A percentile compares a stretch with the other conserved stretches of the same genome.
Conservation (phyloP, 2,329 filamentous ascomycete species). For the Arachnopeziza araneosa region DNA sequence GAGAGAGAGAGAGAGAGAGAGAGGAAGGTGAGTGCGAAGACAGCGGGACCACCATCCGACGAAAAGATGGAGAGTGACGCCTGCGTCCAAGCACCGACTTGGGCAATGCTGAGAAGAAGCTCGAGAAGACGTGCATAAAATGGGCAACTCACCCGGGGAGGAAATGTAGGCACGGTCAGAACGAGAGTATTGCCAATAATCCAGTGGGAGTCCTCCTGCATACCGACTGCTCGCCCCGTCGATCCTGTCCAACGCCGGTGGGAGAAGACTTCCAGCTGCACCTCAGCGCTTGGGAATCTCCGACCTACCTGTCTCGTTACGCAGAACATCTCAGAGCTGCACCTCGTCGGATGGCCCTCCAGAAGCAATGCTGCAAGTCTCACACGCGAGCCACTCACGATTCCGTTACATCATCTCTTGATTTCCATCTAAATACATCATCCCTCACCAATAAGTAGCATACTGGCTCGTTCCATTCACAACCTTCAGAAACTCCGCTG, state of each 20-base stretch:
- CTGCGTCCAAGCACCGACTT: too few relatives aligned
- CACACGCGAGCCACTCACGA: not conserved
- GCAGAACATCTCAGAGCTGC: not conserved
- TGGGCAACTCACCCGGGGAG: too few relatives aligned
- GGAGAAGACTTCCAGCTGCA: not conserved
- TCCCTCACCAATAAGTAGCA: constrained; percentile 28
- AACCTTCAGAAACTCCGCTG: constrained; percentile 49
- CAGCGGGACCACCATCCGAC: not conserved
- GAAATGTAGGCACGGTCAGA: too few relatives aligned
- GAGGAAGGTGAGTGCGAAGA: not conserved
- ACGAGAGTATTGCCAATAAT: too few relatives aligned
- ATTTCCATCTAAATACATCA: not conserved
- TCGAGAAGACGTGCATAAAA: too few relatives aligned
- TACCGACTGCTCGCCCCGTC: not conserved
- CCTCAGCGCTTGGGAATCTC: not conserved
- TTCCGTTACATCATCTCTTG: not conserved
- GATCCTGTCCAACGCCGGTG: not conserved
- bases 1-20: too few relatives aligned
- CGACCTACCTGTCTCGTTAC: not conserved
- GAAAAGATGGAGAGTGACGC: not conserved
- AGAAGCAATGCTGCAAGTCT: not conserved
- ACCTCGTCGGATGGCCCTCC: not conserved
- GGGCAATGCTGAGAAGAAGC: too few relatives aligned
- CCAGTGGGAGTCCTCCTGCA: not conserved
- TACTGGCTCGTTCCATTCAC: constrained; percentile 39